phyloP scores from a whole-genome alignment of 345 rosid genomes.

The Hirschfeldia incana region DNA sequence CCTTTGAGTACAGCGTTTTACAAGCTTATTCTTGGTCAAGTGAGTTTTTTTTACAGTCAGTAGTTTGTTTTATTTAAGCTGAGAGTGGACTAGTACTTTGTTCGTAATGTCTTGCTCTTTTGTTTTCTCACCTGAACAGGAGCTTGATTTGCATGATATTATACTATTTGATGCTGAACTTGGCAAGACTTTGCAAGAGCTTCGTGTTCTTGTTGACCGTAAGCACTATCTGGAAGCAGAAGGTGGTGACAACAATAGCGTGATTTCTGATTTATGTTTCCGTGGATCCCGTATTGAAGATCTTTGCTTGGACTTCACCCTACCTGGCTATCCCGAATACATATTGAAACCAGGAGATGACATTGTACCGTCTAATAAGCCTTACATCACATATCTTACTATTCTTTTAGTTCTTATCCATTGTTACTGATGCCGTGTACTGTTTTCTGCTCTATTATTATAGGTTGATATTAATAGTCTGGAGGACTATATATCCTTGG shows the following conservation, averaged over 20 bases:
- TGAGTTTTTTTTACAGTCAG: slow-evolving; percentile 38
- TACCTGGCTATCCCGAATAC: slow-evolving; percentile 95
- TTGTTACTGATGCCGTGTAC: slow-evolving; percentile 21
- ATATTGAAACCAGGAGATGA: slow-evolving; percentile 78
- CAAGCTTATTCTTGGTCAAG: slow-evolving; percentile 90
- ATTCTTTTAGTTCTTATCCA: neutral
- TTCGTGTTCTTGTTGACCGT: slow-evolving; percentile 71
- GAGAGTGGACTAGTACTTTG: neutral
- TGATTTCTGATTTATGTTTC: slow-evolving; percentile 50
- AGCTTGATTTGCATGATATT: slow-evolving; percentile 94
- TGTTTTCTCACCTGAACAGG: slow-evolving; percentile 52
- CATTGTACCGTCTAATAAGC: slow-evolving; percentile 49
- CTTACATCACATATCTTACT: slow-evolving; percentile 6
- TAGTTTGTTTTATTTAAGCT: neutral
- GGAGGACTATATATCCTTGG: slow-evolving; percentile 83
- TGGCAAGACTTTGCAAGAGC: slow-evolving; percentile 87
- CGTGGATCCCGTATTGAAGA: slow-evolving; percentile 74
- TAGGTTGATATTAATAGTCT: slow-evolving; percentile 81
- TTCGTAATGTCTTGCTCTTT: slow-evolving; percentile 5
- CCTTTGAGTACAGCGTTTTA: slow-evolving; percentile 81
- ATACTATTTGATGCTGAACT: slow-evolving; percentile 73
- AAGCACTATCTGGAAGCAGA: slow-evolving; percentile 67
- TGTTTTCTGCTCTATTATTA: slow-evolving; percentile 25
- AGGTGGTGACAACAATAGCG: slow-evolving; percentile 42
- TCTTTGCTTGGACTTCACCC: slow-evolving; percentile 86